Base-by-base conservation (phyloP, 2,329 filamentous ascomycete species). In the Myriosclerotinia duriaeana region DNA sequence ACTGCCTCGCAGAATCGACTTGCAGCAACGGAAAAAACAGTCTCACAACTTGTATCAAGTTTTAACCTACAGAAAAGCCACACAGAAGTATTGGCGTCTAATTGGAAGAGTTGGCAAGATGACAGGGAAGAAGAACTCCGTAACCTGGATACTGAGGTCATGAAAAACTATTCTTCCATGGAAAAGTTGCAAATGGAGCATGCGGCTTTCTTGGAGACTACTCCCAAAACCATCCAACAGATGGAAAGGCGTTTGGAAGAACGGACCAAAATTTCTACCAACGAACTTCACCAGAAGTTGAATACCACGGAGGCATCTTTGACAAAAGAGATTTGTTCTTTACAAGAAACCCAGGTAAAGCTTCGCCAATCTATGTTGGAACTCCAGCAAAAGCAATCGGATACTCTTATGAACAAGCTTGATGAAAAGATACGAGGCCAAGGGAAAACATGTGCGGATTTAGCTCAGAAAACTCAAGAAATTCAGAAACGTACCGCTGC, bases 161-260 rank as follows among this genome's bases (percentile, higher is more conserved):
- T 64, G 52, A 44, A 42, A 42, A 65, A 50, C n/a, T 65, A 42
- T 30, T 55, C 62, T 38, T 9, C 20, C 17, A 38, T 59, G 53
- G 34, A 58, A 11, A 50, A 58, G 15, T 40, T 65, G 12, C 63
- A 40, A 42, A 17, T 26, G n/a, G 62, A 65, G 20, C 53, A 48
- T n/a, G 30, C 15, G 6, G 52, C 30, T 5, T 38, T 65, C 5
- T n/a, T 65, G 22, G n/a, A 46, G 3, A 34, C 42, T 22, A 65
- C 42, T 40, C 52, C 53, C 15, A 58, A 40, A 36, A n/a, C 44
- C 2, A 65, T 65, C n/a, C 42, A 59, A 26, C n/a, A 50, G n/a
- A 38, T 65, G 30, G 53, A 65, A 5, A 58, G 22, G 7, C 53
- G 22, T 15, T 30, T 58, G 42, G 30, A 59, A n/a, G 62, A 50